Base-by-base conservation (phyloP, 768 basidiomycete genomes). In the Lactarius sanguifluus region DNA sequence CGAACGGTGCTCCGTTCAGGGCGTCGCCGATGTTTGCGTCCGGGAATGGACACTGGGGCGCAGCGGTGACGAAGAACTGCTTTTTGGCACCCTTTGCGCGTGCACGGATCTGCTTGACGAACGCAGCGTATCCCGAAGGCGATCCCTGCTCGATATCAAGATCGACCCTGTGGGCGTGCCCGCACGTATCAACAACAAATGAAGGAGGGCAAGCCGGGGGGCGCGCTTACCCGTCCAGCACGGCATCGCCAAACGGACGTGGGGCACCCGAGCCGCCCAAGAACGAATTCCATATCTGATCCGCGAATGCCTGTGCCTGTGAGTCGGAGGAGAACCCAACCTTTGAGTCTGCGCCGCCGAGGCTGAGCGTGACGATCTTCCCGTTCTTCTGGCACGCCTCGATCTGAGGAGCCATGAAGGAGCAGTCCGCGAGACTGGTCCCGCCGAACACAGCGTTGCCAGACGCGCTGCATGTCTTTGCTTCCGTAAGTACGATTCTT, bases 361-460 rank as follows among this genome's bases (percentile, higher is more conserved):
- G 69, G 54, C 78, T 79, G 54, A 83, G 73, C 15, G 83, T 83
- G 28, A 84, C 75, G 50, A 81, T 76, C 75, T 84, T 83, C 62
- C 81, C 81, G 65, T 74, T 75, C 32, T 77, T 73, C 71, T 84
- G 83, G 67, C 83, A 84, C 10, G 77, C 71, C 73, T 80, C 68
- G 63, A 83, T 82, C 65, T 81, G 80, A 3, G 77, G 64, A 8
- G 80, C 81, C 59, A 82, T 70, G 61, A 74, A 71, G n/a, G 76
- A 67, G 71, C 83, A 83, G 56, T 81, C 70, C 15, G 76, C 74
- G 57, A 83, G 78, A 30, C 72, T 66, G 6, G 81, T 82, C 16
- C 81, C 81, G 5, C 77, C 61, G 72, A 82, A 83, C 7, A 77
- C 78, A 54, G 74, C 62, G 59, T 79, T 78, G 63, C 78, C 76